Evolutionary conservation across 2,329 filamentous ascomycete genomes (phyloP), one percentile per base, ranked within the genome.

Genomic region (Aquanectria penicillioides): DNA sequence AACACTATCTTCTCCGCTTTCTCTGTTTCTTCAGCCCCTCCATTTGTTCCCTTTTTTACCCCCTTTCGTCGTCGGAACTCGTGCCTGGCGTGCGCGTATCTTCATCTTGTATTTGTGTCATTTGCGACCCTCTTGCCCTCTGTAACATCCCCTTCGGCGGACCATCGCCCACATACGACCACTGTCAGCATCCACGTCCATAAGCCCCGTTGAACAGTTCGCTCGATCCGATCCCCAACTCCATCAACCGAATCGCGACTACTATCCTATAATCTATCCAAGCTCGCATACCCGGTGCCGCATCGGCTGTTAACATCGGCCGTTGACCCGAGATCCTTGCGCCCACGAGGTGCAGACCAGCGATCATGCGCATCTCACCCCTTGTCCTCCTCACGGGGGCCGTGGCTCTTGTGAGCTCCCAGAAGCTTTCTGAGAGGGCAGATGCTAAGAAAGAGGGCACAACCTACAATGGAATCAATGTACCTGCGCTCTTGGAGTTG

Each of bases 401-500:
- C 43, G 77, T 78, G 31, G 73, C 75, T 48, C 56, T 73, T 29
- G 67, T 58, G 40, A 52, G 61, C 49, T 69, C 71, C 34, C 74
- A 80, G 41, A 34, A 56, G 15, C 25, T 59, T 23, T 23, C 41
- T 6, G 37, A 29, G 4, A 75, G 73, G 9, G 78, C 76, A 31
- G 74, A 78, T 6, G 36, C 38, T 6, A 53, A 69, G 68, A 28
- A 70, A 71, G 46, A 70, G 68, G 69, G 74, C 60, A 91, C 88
- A 25, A 79, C 78, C 34, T 92, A 92, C 78, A 89, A 92, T 70
- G 85, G 81, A 62, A 81, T 89, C 68, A 80, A 80, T 33, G 89
- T 93, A 31, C 89, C 90, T 29, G 86, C 88, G 5, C 77, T 91
- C 70, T 75, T 83, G 37, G 84, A 89, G 69, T 71, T 93, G 61